These are phyloP conservation scores for Lumnitzera racemosa DNA, from an alignment of 345 rosid species.

Conservation along the genomic window DNA sequence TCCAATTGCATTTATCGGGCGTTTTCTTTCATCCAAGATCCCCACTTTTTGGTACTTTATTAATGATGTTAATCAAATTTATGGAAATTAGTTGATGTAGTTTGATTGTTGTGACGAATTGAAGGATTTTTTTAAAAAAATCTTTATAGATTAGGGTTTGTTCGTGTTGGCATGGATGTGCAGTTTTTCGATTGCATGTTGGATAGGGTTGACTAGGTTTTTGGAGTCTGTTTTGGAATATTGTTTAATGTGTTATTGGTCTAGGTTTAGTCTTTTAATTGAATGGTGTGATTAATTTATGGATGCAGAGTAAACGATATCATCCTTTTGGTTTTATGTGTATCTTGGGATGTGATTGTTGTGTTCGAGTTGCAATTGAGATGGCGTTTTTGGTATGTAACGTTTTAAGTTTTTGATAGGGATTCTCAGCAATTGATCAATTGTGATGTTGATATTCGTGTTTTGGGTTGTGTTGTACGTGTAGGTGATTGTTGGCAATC, in stretches of 20 bases:
- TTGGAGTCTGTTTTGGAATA: not conserved
- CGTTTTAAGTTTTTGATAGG: too few species aligned
- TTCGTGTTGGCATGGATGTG: not conserved
- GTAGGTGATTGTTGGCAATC: too few species aligned
- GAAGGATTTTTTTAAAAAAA: not conserved
- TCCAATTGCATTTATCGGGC: constrained; percentile 8
- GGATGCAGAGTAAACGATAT: not conserved
- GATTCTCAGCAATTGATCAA: too few species aligned
- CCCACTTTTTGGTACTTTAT: not conserved
- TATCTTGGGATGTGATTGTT: too few species aligned
- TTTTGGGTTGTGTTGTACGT: too few species aligned
- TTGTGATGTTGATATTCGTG: too few species aligned
- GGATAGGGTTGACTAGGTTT: constrained; percentile 3
- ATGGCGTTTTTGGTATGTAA: too few species aligned
- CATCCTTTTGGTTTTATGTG: too few species aligned
- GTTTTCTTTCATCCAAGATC: constrained; percentile 15
- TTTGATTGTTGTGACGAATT: not conserved
- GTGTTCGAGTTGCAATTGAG: too few species aligned
- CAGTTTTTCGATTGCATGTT: too few species aligned
- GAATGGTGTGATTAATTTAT: not conserved
- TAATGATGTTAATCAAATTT: too few species aligned
- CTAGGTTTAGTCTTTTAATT: not conserved
- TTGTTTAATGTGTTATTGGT: not conserved
- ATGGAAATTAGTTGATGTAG: too few species aligned
- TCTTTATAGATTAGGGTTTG: not conserved